Percentiles rank a stretch among this genome's conserved stretches.
phyloP scores from a whole-genome alignment of 139 green algal genomes.

The Chlamydomonas schloesseri region DNA sequence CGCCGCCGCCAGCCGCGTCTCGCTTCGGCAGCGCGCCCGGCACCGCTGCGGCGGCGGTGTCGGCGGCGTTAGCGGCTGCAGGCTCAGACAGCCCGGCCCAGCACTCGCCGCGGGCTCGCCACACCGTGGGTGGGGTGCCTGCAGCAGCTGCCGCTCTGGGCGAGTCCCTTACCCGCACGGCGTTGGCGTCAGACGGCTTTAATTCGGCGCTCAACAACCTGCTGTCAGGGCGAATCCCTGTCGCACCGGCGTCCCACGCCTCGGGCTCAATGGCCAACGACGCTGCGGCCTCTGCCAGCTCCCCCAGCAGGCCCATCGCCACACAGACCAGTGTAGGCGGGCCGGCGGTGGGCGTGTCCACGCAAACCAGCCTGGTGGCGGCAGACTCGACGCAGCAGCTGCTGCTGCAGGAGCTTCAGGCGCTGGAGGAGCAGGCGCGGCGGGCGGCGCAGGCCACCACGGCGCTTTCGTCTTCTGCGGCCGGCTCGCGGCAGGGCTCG shows the following conservation, averaged over 20 bases:
- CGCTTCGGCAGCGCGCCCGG: neutral
- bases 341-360: no score
- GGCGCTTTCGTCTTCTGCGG: no score
- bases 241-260: no score
- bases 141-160: no score
- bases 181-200: neutral
- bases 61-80: neutral
- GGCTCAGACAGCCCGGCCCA: neutral
- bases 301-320: neutral
- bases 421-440: neutral
- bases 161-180: neutral
- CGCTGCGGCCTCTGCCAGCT: neutral
- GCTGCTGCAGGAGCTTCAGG: neutral
- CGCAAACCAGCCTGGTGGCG: neutral
- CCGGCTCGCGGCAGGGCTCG: no score
- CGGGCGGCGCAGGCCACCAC: no score
- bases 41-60: neutral
- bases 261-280: no score
- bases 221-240: neutral
- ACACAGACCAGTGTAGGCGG: neutral
- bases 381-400: neutral
- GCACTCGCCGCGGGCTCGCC: no score
- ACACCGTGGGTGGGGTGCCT: neutral
- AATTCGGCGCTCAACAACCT: neutral
- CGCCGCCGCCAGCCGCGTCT: neutral